Percentiles rank a stretch among this genome's conserved stretches.
phyloP scores from a whole-genome alignment of 805 yeast species.

The Starmerella geochares region DNA sequence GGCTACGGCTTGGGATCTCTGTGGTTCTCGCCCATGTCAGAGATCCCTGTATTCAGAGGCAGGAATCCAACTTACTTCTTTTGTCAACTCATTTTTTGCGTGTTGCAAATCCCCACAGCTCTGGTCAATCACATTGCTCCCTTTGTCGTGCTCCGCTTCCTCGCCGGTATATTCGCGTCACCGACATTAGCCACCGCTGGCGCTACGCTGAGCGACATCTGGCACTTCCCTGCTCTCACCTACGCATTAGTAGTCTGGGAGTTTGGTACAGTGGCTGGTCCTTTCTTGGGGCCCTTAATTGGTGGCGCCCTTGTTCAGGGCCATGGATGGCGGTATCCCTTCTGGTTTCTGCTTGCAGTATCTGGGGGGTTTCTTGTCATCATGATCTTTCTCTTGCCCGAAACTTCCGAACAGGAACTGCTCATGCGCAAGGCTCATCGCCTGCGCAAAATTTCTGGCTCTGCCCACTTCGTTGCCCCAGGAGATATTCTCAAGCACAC shows the following conservation, averaged over 20 bases:
- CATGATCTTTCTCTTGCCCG: constrained; percentile 39
- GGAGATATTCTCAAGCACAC: constrained; percentile 16
- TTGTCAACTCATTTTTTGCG: constrained; percentile 39
- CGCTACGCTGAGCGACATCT: constrained; percentile 46
- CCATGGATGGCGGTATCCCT: constrained; percentile 45
- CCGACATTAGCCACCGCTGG: constrained; percentile 52
- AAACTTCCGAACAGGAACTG: constrained; percentile 39
- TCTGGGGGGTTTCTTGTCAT: constrained; percentile 34
- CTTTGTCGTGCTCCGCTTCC: constrained; percentile 41
- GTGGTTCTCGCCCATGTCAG: constrained; percentile 47
- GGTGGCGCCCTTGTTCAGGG: constrained; percentile 43
- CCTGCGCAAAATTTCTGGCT: constrained; percentile 37
- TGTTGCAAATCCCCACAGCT: constrained; percentile 50
- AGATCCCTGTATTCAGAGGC: constrained; percentile 37
- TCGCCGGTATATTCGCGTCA: constrained; percentile 46
- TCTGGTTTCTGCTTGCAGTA: constrained; percentile 41
- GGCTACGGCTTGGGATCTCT: constrained; percentile 55
- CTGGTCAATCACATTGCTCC: constrained; percentile 42
- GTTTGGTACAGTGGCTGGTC: constrained; percentile 45
- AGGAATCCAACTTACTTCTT: constrained; percentile 40
- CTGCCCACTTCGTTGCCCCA: constrained; percentile 11
- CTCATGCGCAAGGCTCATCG: constrained; percentile 41
- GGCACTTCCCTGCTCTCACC: constrained; percentile 37
- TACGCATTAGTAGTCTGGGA: constrained; percentile 44
- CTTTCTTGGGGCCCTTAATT: constrained; percentile 46